These are phyloP conservation scores for Monilinia fructigena DNA, from an alignment of 2,329 filamentous ascomycete genomes.

Conservation along the genomic window DNA sequence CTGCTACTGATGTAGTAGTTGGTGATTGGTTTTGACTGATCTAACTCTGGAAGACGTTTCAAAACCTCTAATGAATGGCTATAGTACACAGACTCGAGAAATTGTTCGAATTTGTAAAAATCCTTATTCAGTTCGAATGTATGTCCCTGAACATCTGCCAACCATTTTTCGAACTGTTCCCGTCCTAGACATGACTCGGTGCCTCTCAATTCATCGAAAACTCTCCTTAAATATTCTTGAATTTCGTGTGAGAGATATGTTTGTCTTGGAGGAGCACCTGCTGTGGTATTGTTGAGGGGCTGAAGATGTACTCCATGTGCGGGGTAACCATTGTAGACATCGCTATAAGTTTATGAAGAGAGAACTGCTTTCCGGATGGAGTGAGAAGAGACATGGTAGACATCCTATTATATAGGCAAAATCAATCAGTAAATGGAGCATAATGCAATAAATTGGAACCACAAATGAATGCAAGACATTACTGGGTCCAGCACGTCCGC, in stretches of 20 bases:
- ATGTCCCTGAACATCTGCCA: constrained; percentile 49
- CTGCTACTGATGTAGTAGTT: constrained; percentile 95
- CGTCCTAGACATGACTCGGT: constrained; percentile 40
- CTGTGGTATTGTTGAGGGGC: constrained; percentile 22
- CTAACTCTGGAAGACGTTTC: constrained; percentile 32
- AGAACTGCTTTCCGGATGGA: constrained; percentile 37
- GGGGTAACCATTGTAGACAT: constrained; percentile 39
- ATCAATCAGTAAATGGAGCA: constrained; percentile 18
- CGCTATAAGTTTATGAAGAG: constrained; percentile 40
- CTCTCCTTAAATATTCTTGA: constrained; percentile 47
- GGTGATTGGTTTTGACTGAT: constrained; percentile 39
- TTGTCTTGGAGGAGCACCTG: constrained; percentile 31
- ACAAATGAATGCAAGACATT: constrained; percentile 21
- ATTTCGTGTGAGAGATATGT: constrained; percentile 50
- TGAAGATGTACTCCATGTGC: constrained; percentile 31
- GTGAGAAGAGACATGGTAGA: constrained; percentile 31
- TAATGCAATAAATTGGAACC: constrained; percentile 1
- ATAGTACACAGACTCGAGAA: constrained; percentile 38
- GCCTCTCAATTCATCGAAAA: constrained; percentile 49
- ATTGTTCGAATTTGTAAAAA: constrained; percentile 39
- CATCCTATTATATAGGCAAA: constrained; percentile 10
- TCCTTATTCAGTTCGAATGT: constrained; percentile 33
- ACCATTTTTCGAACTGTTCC: constrained; percentile 49
- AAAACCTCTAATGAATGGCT: constrained; percentile 36
- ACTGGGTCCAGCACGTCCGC: not conserved